Evolutionary conservation across 768 basidiomycete species (phyloP), one percentile per base, ranked within the genome.

Genomic region (Xerocomus brunneocitrinus): DNA sequence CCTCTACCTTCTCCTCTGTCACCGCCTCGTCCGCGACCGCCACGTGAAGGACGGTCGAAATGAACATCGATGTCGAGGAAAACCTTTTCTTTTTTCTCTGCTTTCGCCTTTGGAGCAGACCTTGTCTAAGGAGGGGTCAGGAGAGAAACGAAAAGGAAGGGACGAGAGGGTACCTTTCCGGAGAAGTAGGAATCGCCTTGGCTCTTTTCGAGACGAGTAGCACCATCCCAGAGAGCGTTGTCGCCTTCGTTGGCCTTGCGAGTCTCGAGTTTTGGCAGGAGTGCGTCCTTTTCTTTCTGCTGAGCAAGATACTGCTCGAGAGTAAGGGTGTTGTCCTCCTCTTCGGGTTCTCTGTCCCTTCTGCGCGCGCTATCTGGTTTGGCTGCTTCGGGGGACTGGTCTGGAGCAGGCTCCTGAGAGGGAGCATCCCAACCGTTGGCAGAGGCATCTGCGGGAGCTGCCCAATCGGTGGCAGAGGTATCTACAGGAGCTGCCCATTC

Each of bases 251-350:
- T 89, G 62, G 86, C 91, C 71, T 85, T 81, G 53, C 80, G 74
- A 36, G 70, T 71, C 69, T 94, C 91, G 67, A 92, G 80, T 74
- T 93, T 91, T 65, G 88, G 89, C 43, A 92, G 70, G 63, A 71
- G 65, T 42, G 77, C 58, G 25, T 80, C 79, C 65, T 78, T 79
- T 58, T 85, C 84, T 69, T 81, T 84, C 70, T 87, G 77, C 73
- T 91, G 84, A 61, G 91, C 88, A 56, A 89, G 77, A 76, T 94
- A 98, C 69, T 98, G 87, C 47, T 97, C 95, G 67, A 94, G 80
- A 39, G 95, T 95, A 65, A 97, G 81, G 41, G 91, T 93, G 73
- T 93, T 91, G 72, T 95, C 92, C 69, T 93, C 90, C 66, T 94
- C 91, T 61, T 94, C 92, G 19, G 71, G 75, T 65, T 89, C 85